A percentile compares a stretch with the other conserved stretches of the same genome.
phyloP scores from a whole-genome alignment of 2,329 filamentous ascomycete genomes.

The Pezicula neosporulosa region DNA sequence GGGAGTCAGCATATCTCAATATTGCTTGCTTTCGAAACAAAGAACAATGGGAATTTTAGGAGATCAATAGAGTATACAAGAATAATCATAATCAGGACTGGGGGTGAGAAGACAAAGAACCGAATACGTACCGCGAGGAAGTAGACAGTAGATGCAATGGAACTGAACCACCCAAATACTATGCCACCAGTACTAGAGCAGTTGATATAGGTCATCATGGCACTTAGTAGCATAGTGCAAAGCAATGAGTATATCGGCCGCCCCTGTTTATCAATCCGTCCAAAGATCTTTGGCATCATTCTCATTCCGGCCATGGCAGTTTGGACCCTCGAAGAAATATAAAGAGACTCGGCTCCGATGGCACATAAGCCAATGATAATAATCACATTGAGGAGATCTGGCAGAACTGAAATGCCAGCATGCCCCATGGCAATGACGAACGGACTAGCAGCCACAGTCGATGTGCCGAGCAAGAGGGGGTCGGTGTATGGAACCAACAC shows the following conservation, averaged over 20 bases:
- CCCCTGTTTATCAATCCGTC: neutral
- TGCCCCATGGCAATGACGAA: conserved; percentile 1
- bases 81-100: too few relatives aligned
- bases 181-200: neutral
- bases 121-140: neutral
- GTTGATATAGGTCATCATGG: conserved; percentile 1
- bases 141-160: neutral
- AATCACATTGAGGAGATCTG: neutral
- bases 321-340: neutral
- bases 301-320: neutral
- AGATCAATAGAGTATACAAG: too few relatives aligned
- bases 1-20: too few relatives aligned
- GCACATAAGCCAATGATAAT: neutral
- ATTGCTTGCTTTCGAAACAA: too few relatives aligned
- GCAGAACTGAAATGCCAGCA: neutral
- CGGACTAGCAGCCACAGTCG: neutral
- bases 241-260: neutral
- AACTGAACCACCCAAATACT: neutral
- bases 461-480: neutral
- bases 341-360: neutral
- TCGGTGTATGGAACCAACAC: neutral
- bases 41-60: too few relatives aligned
- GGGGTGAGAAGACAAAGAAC: too few relatives aligned
- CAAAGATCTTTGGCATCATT: neutral
- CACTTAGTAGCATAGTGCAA: neutral